Conservation (phyloP, 495 filamentous ascomycete species). For the Alectoria sarmentosa region DNA sequence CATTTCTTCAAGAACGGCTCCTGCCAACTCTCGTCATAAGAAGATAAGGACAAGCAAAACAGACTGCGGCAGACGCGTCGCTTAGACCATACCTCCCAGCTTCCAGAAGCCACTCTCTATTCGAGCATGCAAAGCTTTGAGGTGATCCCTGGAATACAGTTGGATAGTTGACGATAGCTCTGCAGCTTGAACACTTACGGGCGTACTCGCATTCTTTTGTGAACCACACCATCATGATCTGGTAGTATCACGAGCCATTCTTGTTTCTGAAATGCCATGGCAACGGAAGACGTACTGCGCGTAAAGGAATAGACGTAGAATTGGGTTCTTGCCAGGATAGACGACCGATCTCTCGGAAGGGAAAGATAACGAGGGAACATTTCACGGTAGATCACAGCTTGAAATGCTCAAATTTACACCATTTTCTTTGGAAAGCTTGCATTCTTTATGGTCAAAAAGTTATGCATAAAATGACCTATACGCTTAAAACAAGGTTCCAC, state of each 20-base stretch:
- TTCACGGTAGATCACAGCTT: neutral
- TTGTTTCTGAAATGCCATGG: slow-evolving; percentile 40
- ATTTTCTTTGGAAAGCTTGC: no score
- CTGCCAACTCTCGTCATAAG: slow-evolving; percentile 32
- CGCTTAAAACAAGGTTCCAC: no score
- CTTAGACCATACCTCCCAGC: slow-evolving; percentile 47
- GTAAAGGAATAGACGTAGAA: neutral
- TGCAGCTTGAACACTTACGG: slow-evolving; percentile 44
- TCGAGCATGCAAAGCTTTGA: slow-evolving; percentile 40
- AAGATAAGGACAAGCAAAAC: neutral
- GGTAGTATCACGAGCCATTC: slow-evolving; percentile 87
- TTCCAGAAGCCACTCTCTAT: slow-evolving; percentile 43
- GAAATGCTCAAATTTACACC: neutral
- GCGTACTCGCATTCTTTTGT: slow-evolving; percentile 64
- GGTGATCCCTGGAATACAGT: slow-evolving; percentile 43
- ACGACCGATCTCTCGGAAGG: neutral
- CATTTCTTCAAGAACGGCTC: slow-evolving; percentile 58
- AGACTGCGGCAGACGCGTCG: neutral
- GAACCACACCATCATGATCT: slow-evolving; percentile 59
- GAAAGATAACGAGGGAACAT: neutral
- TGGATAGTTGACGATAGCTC: slow-evolving; percentile 2
- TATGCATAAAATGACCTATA: no score
- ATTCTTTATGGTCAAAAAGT: no score
- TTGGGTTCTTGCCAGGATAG: neutral
- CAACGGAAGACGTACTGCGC: slow-evolving; percentile 13